Evolutionary conservation across 2,329 filamentous ascomycete species (phyloP).

Genomic region (Lanzia echinophila): DNA sequence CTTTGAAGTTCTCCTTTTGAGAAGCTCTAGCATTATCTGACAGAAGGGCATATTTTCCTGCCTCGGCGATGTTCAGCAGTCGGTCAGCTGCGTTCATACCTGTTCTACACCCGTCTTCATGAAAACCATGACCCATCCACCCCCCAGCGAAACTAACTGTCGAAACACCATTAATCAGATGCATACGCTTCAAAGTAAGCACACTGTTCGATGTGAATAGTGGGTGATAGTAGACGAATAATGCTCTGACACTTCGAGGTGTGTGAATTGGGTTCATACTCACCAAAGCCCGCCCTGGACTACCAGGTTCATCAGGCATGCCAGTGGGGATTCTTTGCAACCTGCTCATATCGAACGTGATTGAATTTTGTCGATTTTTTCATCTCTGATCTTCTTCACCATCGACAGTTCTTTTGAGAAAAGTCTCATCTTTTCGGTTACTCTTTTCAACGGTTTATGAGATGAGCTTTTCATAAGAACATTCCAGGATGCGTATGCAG

Average conservation of each 20-base stretch:
- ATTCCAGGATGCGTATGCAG: neutral
- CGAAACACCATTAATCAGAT: neutral
- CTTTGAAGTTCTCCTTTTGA: neutral
- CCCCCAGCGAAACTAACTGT: neutral
- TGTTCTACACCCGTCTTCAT: neutral
- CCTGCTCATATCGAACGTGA: neutral
- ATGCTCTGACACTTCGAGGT: neutral
- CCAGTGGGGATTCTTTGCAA: neutral
- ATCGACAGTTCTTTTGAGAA: neutral
- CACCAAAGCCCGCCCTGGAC: neutral
- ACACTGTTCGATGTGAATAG: neutral
- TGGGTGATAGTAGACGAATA: neutral
- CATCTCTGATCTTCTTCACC: neutral
- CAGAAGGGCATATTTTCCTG: neutral
- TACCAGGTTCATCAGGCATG: neutral
- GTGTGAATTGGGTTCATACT: neutral
- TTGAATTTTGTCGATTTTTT: neutral
- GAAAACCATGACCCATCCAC: neutral
- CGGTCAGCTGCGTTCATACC: neutral
- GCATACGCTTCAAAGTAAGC: neutral
- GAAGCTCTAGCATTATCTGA: neutral
- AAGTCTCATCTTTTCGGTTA: neutral
- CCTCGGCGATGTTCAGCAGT: neutral
- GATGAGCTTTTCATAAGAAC: neutral
- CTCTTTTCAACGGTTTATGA: neutral